Base-by-base conservation (phyloP, 495 filamentous ascomycete genomes). In the Penicilliopsis zonata region DNA sequence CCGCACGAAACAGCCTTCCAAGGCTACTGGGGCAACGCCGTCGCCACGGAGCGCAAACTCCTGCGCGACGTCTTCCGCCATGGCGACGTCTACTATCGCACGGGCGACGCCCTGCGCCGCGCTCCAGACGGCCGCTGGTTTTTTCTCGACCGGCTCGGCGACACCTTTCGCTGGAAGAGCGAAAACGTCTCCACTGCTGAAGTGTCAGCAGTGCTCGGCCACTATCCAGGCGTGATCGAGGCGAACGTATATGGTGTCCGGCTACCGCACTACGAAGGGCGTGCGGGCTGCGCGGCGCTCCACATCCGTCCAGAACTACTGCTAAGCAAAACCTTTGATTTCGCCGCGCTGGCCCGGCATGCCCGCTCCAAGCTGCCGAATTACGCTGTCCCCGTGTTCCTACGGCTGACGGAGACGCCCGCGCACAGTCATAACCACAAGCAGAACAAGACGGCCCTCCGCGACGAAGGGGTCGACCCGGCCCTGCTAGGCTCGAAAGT, bases 181-280 rank as follows among this genome's bases (percentile, higher is more conserved):
- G 82, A 86, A 55, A 88, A 88, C 44, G 81, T 88, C 31, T 76
- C 72, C 14, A 87, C 82, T 0, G 76, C 78, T 18, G 82, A 88
- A 50, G 82, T 88, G 0, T 65, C 75, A 5, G 72, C 81, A 42
- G 65, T 71, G 1, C 52, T 88, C 2, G 79, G 80, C 18, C 47
- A 61, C 27, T 80, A 65, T 49, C 75, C 78, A 0, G 74, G 75
- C 8, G 53, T 88, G 6, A 46, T 68, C 13, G 82, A 88, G 46
- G 81, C 82, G 12, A 86, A 81, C 35, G 81, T 86, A 3, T 88
- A 86, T 47, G 82, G 82, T 8, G 80, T 88, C 2, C 25, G 27
- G 9, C 56, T 88, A 1, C 82, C 82, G 4, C 61, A 66, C 20
- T 74, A 82, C 41, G 79, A 86, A 43, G 80, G 79, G 1, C 66